Conservation (phyloP, 2,329 filamentous ascomycete species). For the Atkinsonella texensis region DNA sequence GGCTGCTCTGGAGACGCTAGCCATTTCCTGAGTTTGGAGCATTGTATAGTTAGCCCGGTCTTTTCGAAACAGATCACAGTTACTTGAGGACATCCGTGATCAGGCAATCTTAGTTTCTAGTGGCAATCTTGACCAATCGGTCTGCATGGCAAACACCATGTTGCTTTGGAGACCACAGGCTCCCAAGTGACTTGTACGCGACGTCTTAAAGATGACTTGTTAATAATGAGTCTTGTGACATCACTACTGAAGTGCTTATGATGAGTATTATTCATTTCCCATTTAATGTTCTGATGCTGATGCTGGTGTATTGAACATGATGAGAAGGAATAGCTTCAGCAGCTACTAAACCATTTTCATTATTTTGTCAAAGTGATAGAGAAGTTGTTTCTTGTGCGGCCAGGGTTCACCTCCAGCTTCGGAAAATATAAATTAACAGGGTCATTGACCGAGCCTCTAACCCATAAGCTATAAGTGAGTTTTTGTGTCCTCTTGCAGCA, state of each 20-base stretch:
- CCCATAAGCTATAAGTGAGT: slow-evolving; percentile 84
- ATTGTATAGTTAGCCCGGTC: neutral
- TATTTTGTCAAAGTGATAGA: slow-evolving; percentile 50
- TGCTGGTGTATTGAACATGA: no score
- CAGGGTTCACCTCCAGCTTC: slow-evolving; percentile 69
- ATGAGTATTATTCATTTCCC: neutral
- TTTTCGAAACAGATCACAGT: neutral
- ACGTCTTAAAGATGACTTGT: neutral
- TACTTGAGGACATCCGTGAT: neutral
- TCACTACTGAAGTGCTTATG: neutral
- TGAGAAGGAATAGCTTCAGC: no score
- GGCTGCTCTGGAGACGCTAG: neutral
- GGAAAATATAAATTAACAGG: slow-evolving; percentile 12
- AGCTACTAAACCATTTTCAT: neutral
- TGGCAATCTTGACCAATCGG: no score
- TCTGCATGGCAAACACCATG: no score
- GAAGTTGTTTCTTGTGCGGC: slow-evolving; percentile 78
- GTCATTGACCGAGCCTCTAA: slow-evolving; percentile 22
- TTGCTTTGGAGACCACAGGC: neutral
- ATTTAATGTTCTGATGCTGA: no score
- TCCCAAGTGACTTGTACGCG: neutral
- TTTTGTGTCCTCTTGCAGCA: slow-evolving; percentile 67
- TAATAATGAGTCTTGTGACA: neutral
- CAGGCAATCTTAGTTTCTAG: no score
- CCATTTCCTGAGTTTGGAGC: neutral